A percentile compares a stretch with the other conserved stretches of the same genome.
Evolutionary conservation across 1,284 basidiomycete genomes (phyloP).

Genomic region (Trichosporon inkin): DNA sequence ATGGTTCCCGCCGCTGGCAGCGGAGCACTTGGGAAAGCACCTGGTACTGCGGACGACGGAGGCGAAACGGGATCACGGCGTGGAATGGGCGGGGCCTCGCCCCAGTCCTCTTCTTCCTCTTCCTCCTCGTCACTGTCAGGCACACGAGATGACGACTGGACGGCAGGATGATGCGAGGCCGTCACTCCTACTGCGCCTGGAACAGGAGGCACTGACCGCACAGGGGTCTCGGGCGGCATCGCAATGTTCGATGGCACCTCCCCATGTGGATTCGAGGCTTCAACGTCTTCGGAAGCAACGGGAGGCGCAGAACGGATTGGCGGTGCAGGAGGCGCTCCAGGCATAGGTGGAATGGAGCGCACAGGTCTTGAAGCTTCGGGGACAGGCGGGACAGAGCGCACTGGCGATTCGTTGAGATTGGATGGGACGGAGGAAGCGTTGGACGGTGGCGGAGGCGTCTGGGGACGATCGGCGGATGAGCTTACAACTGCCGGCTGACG

Average conservation of each 20-base stretch:
- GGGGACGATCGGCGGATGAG: slow-evolving; percentile 2
- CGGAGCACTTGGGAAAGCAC: not conserved
- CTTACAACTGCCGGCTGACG: not conserved
- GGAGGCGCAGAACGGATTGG: not conserved
- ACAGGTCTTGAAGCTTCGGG: not conserved
- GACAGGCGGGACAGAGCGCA: not conserved
- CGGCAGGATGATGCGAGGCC: not conserved
- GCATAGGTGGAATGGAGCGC: not conserved
- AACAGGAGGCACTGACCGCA: not conserved
- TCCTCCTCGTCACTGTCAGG: slow-evolving; percentile 30
- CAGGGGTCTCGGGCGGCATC: not conserved
- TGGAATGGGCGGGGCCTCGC: slow-evolving; percentile 10
- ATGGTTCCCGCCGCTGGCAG: not conserved
- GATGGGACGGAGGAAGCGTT: not conserved
- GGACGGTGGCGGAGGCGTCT: slow-evolving; percentile 19
- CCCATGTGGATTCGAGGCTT: not conserved
- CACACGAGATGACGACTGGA: slow-evolving; percentile 19
- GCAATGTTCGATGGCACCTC: not conserved
- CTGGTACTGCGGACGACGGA: not conserved
- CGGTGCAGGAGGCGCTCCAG: no score
- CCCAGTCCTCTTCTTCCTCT: slow-evolving; percentile 31
- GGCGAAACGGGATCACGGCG: not conserved
- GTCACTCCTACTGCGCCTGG: not conserved
- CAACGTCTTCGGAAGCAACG: not conserved
- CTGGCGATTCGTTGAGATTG: not conserved